Evolutionary conservation across 192 early-diverging fungal genomes (phyloP).

Genomic region (Neocallimastix lanati): DNA sequence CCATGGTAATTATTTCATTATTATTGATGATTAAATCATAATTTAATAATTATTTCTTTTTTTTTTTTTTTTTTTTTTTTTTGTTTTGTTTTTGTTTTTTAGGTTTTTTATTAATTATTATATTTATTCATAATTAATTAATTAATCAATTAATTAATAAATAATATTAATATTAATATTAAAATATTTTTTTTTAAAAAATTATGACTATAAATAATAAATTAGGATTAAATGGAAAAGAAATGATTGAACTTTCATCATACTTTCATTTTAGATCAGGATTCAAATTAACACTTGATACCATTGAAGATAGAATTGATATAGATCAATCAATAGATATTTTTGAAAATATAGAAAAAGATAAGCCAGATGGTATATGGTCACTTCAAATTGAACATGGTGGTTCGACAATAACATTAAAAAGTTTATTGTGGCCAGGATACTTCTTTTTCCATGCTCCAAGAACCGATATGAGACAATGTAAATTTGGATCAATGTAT

Average conservation of each 20-base stretch:
- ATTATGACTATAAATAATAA: neutral
- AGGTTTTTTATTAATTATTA: no score
- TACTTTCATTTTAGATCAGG: constrained; percentile 34
- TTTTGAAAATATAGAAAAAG: constrained; percentile 23
- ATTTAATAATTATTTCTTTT: neutral
- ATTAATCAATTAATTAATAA: no score
- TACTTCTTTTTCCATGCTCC: constrained; percentile 29
- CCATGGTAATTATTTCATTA: constrained; percentile 8
- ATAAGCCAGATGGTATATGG: constrained; percentile 36
- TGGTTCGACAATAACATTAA: constrained; percentile 18
- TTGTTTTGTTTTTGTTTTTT: no score
- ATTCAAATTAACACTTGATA: constrained; percentile 24
- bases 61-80: neutral
- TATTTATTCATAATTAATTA: no score
- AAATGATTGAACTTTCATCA: constrained; percentile 19
- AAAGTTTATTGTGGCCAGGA: constrained; percentile 35
- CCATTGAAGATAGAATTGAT: constrained; percentile 18
- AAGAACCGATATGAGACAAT: constrained; percentile 1
- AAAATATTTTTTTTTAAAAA: no score
- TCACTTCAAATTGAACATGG: constrained; percentile 19
- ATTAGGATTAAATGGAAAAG: constrained; percentile 13
- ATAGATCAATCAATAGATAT: constrained; percentile 30
- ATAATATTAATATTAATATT: no score
- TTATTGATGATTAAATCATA: neutral
- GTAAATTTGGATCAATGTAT: constrained; percentile 26